These are phyloP conservation scores for Hyparrhenia diplandra DNA, from an alignment of 176 grass and related monocot species.

Conservation along the genomic window DNA sequence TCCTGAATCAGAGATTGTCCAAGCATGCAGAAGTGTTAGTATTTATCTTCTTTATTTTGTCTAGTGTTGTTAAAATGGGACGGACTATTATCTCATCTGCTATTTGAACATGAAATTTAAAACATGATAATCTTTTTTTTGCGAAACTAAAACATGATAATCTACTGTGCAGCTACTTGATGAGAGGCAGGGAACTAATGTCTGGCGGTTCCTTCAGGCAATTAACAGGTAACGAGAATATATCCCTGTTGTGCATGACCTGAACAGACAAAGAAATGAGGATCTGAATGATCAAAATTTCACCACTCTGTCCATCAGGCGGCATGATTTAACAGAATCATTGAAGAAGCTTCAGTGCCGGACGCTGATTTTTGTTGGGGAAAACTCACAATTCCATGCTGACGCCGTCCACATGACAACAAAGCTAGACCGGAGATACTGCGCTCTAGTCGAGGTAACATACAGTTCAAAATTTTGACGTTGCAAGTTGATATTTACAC, in stretches of 20 bases:
- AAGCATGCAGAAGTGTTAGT: constrained; percentile 97
- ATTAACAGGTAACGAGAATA: constrained; percentile 57
- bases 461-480: background rate
- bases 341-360: constrained; percentile 79
- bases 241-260: background rate
- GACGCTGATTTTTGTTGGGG: constrained; percentile 91
- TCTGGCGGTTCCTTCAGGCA: constrained; percentile 87
- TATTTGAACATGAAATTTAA: background rate
- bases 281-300: background rate
- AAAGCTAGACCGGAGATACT: constrained; percentile 68
- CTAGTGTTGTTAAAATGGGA: constrained; percentile 1
- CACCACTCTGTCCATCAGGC: constrained; percentile 37
- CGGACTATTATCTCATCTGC: background rate
- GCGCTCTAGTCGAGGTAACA: constrained; percentile 83
- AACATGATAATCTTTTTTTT: too few species aligned
- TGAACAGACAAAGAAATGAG: background rate
- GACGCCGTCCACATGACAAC: constrained; percentile 83
- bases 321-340: constrained; percentile 70
- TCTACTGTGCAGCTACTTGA: constrained; percentile 91
- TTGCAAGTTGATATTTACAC: background rate
- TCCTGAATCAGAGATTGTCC: constrained; percentile 87
- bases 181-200: constrained; percentile 69
- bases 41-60: background rate
- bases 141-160: too few species aligned
- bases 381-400: constrained; percentile 70